Evolutionary conservation across 441 rosid genomes (phyloP), one percentile per base, ranked within the genome.

Genomic region (Biscutella laevigata): DNA sequence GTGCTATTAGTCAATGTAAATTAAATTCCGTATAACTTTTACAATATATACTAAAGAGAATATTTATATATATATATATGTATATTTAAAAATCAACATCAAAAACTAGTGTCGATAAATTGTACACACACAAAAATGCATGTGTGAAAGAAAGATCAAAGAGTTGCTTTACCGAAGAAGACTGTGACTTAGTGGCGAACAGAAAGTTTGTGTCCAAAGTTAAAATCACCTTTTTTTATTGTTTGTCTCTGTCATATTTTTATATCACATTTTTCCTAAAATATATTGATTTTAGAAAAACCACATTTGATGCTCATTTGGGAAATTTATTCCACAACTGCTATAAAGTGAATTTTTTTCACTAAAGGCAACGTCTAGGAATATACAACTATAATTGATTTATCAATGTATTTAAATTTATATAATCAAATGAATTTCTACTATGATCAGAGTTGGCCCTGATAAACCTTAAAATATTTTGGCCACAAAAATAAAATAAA

Each of bases 281-380:
- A 33, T 4, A 6, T 19, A 8, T 33, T 24, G 22, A 43, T 32
- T 49, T 30, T 11, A 48, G 24, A 47, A 32, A 11, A 9, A 28
- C 15, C 29, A n/a, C 37, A 19, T 59, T 14, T 59, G 34, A n/a
- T 30, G 40, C 41, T 49, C 41, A 49, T 30, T 59, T 59, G 49
- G 64, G 40, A 30, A 59, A 49, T n/a, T 15, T 48, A 59, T 49
- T 48, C 35, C 49, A 30, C 20, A 28, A 47, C n/a, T 14, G 47
- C 16, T 39, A 5, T 41, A 59, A 48, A 49, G 27, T 4, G 57
- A 12, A n/a, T n/a, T 20, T 2, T 41, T 25, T 15, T 32, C 6
- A 32, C 14, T 21, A 49, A 32, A 50, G 43, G 51, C 19, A 50
- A 50, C 34, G 44, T 32, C 35, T 50, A 41, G n/a, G 36, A 41